A percentile compares a stretch with the other conserved stretches of the same genome.
Evolutionary conservation across 108 stramenopile genomes (phyloP).

Genomic region (Discostella pseudostelligera): DNA sequence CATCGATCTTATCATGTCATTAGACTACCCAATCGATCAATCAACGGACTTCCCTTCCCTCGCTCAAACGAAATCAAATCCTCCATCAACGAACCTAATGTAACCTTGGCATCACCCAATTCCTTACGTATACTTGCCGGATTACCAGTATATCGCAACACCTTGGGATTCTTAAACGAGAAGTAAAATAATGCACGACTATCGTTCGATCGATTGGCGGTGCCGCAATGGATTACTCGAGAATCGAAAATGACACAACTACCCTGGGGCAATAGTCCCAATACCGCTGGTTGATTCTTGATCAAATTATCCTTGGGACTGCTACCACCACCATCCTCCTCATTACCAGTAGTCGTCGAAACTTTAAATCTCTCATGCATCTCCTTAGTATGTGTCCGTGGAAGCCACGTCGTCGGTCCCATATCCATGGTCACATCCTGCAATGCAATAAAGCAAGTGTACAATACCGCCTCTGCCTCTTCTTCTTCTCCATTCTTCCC

Average conservation of each 20-base stretch:
- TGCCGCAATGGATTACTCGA: slow-evolving; percentile 70
- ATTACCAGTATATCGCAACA: slow-evolving; percentile 73
- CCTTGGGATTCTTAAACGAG: slow-evolving; percentile 60
- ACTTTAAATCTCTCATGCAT: slow-evolving; percentile 62
- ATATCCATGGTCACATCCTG: slow-evolving; percentile 75
- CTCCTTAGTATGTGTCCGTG: slow-evolving; percentile 57
- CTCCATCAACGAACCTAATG: slow-evolving; percentile 23
- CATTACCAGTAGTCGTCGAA: slow-evolving; percentile 18
- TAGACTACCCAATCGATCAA: slow-evolving; percentile 30
- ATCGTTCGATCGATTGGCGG: slow-evolving; percentile 58
- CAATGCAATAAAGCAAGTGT: slow-evolving; percentile 80
- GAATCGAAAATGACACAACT: slow-evolving; percentile 82
- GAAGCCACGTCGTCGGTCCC: slow-evolving; percentile 84
- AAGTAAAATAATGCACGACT: slow-evolving; percentile 77
- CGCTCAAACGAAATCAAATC: slow-evolving; percentile 28
- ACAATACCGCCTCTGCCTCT: slow-evolving; percentile 59
- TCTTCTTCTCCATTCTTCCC: too few relatives aligned
- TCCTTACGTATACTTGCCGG: slow-evolving; percentile 69
- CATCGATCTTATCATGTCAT: slow-evolving; percentile 13
- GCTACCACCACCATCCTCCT: slow-evolving; percentile 27
- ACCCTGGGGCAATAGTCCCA: slow-evolving; percentile 72
- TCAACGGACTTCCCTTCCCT: slow-evolving; percentile 34
- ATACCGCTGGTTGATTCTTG: slow-evolving; percentile 43
- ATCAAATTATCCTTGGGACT: slow-evolving; percentile 68
- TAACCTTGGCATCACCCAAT: slow-evolving; percentile 23